phyloP scores from a whole-genome alignment of 148 eudicot genomes.

The Fagopyrum tataricum region DNA sequence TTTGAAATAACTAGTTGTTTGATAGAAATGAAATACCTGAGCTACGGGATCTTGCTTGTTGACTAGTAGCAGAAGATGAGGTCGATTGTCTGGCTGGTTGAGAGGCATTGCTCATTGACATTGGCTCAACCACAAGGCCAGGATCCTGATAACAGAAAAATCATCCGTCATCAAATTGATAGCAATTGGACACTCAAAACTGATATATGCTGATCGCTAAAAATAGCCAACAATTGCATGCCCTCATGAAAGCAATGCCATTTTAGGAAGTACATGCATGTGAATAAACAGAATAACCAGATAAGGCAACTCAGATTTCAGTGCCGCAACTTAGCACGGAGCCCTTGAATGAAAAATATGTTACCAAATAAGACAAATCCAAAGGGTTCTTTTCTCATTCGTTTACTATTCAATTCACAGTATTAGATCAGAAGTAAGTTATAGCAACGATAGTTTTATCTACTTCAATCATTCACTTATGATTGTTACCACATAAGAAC shows the following conservation, averaged over 20 bases:
- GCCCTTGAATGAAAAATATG: background rate
- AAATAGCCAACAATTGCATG: background rate
- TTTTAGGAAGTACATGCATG: background rate
- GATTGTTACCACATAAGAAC: background rate
- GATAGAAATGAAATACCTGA: slow-evolving; percentile 36
- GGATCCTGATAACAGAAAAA: slow-evolving; percentile 52
- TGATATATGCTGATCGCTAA: background rate
- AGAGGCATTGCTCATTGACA: slow-evolving; percentile 48
- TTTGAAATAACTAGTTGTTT: background rate
- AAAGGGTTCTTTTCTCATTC: background rate
- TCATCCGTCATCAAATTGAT: background rate
- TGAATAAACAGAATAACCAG: background rate
- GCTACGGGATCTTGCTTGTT: slow-evolving; percentile 42
- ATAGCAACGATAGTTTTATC: no score
- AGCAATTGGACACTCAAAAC: background rate
- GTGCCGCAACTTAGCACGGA: background rate
- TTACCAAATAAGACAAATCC: background rate
- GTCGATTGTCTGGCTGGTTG: slow-evolving; percentile 56
- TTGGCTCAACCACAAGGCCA: slow-evolving; percentile 81
- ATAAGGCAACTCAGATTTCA: background rate
- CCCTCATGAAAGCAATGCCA: background rate
- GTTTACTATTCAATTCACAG: background rate
- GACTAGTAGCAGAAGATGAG: slow-evolving; percentile 38
- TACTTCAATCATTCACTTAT: no score
- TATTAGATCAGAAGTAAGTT: background rate